Evolutionary conservation across 352 stramenopile genomes (phyloP), one percentile per base, ranked within the genome.

Genomic region (Pythium aristosporum): DNA sequence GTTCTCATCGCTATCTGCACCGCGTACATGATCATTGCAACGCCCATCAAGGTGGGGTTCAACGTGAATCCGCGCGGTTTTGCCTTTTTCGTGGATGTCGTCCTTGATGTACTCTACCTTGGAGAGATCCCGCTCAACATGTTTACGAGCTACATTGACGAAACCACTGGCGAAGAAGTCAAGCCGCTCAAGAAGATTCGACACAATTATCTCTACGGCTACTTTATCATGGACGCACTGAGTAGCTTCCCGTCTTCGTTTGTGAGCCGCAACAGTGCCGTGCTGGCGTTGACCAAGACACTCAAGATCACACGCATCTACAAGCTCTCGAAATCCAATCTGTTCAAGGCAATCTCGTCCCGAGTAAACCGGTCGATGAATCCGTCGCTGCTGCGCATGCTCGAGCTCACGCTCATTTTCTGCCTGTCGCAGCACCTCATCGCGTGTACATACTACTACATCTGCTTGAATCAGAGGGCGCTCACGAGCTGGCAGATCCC

Each of bases 341-440:
- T 88, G 8, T 80, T 88, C 62, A 74, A 74, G 34, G 61, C 71
- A 10, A 69, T 91, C 10, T 76, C 72, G 6, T 68, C 69, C 2
- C 72, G 80, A n/a, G 75, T 90, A 13, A 80, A 86, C 46, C 73
- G 77, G 11, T 77, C 76, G 20, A 88, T 87, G 78, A 88, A 90
- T 52, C 78, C 80, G 3, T 87, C 80, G 7, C 63, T 88, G 68
- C 61, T 90, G 30, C 79, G 81, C 21, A 91, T 92, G 75, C 47
- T 88, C 20, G 82, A 82, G 52, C 75, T 91, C 21, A 85, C 79
- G 4, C 57, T 88, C 11, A 79, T 90, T 9, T 92, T 92, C 57
- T 61, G 83, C 15, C 65, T 91, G 18, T 87, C 82, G 0, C 75
- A 91, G 47, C 84, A 91, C 63, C 76, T 91, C n/a, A 91, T 92